Evolutionary conservation across 768 basidiomycete species (phyloP), one percentile per base, ranked within the genome.

Genomic region (Lentinula detonsa): DNA sequence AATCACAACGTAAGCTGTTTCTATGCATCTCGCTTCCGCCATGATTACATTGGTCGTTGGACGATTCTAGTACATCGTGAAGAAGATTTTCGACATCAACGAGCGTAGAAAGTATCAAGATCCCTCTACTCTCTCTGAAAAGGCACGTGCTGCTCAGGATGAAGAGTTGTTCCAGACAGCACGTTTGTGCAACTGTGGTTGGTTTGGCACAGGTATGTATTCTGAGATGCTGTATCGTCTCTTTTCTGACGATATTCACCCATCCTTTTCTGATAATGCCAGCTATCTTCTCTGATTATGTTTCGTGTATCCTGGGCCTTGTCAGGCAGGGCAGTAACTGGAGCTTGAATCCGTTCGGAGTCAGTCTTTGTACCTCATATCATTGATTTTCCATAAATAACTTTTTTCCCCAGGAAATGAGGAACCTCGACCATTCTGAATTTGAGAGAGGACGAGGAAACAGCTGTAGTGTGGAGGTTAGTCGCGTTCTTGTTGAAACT

Each of bases 111-210:
- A 71, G 0, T 94, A 80, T 68, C 65, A 66, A 3, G 78, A 91
- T 65, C 89, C 90, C 0, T 71, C 75, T 33, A 76, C 64, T 1
- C 67, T 88, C 21, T 69, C 75, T 6, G 68, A 72, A 15, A 65
- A 68, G 13, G 74, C 79, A 43, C 66, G 85, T 2, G 46, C 75
- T 33, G 75, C 68, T 7, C 87, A 89, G 65, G 88, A 89, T 52
- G 85, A 90, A 62, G 88, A 92, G 61, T 79, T 94, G n/a, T 94
- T 93, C 83, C 87, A 93, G 70, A 90, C 83, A 4, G 84, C 90
- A 0, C 83, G 90, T 3, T 76, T 93, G 10, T 78, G 90, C 65
- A 94, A 94, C 67, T 88, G 85, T 63, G 84, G 81, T 10, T 92
- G 91, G 91, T 93, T 92, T 61, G 91, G 81, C 40, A 76, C 78